A percentile compares a stretch with the other conserved stretches of the same genome.
Evolutionary conservation across 768 basidiomycete genomes (phyloP).

Genomic region (Strobilomyces echinocephalus): DNA sequence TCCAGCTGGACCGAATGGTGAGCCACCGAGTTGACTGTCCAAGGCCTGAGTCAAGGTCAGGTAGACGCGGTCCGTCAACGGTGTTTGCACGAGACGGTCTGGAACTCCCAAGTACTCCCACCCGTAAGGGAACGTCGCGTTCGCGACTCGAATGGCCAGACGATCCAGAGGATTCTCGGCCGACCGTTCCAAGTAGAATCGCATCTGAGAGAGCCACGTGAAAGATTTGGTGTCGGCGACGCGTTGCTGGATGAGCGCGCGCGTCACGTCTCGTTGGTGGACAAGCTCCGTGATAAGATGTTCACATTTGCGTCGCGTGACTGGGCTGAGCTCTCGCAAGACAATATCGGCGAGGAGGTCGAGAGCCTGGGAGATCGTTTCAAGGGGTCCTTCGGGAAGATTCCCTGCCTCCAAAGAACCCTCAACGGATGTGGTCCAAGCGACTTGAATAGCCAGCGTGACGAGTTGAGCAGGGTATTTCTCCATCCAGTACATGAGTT

Average conservation of each 20-base stretch:
- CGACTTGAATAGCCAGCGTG: slow-evolving; percentile 90
- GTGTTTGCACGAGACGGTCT: slow-evolving; percentile 96
- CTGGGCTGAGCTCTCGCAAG: slow-evolving; percentile 78
- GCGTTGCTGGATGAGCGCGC: slow-evolving; percentile 64
- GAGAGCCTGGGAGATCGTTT: slow-evolving; percentile 74
- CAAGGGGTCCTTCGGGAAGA: slow-evolving; percentile 61
- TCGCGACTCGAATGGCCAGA: slow-evolving; percentile 77
- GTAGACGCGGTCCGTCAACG: slow-evolving; percentile 94
- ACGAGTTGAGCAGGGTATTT: slow-evolving; percentile 94
- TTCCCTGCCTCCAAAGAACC: slow-evolving; percentile 51
- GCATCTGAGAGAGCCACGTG: slow-evolving; percentile 97
- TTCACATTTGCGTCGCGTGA: slow-evolving; percentile 97
- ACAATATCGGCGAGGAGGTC: slow-evolving; percentile 98
- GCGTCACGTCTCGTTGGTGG: slow-evolving; percentile 93
- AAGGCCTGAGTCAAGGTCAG: slow-evolving; percentile 94
- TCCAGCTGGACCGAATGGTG: slow-evolving; percentile 97
- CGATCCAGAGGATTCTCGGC: slow-evolving; percentile 76
- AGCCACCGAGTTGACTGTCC: slow-evolving; percentile 90
- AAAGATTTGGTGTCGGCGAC: slow-evolving; percentile 69
- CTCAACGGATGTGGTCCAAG: slow-evolving; percentile 89
- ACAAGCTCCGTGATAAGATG: slow-evolving; percentile 98
- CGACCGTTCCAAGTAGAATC: slow-evolving; percentile 81
- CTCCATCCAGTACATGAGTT: slow-evolving; percentile 87
- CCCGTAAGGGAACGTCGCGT: slow-evolving; percentile 92
- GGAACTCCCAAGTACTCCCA: slow-evolving; percentile 99